A percentile compares a stretch with the other conserved stretches of the same genome.
Conservation (phyloP, 257 asterid genomes). For the Solanum raphanifolium region DNA sequence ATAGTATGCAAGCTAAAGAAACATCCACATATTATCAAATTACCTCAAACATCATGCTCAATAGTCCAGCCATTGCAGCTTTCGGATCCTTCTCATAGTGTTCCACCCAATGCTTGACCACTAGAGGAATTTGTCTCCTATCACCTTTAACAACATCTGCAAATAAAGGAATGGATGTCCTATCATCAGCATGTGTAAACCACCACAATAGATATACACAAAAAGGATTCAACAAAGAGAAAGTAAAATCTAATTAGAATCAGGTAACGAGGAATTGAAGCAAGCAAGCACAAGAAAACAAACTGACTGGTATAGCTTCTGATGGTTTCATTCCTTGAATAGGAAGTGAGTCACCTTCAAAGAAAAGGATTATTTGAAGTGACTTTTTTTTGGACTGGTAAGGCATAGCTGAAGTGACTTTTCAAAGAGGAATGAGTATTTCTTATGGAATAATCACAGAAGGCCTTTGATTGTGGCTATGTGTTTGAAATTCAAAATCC, state of each 20-base stretch:
- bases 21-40: not conserved
- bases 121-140: conserved; percentile 69
- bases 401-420: not conserved
- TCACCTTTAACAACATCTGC: conserved; percentile 73
- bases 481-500: not conserved
- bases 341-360: not conserved
- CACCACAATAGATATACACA: not conserved
- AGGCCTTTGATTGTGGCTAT: not conserved
- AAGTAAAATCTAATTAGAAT: not conserved
- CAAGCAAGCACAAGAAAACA: not conserved
- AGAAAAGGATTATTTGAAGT: not conserved
- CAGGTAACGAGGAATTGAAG: not conserved
- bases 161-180: conserved; percentile 2
- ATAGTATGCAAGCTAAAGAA: not conserved
- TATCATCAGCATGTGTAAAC: not conserved
- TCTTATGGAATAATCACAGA: not conserved
- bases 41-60: conserved; percentile 86
- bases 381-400: not conserved
- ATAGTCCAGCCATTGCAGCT: conserved; percentile 63
- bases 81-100: conserved; percentile 62
- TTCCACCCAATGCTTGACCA: conserved; percentile 83
- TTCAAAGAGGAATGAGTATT: not conserved
- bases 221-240: not conserved
- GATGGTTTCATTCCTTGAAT: not conserved
- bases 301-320: not conserved